phyloP scores from a whole-genome alignment of 805 yeast species.

The Hanseniaspora lindneri region DNA sequence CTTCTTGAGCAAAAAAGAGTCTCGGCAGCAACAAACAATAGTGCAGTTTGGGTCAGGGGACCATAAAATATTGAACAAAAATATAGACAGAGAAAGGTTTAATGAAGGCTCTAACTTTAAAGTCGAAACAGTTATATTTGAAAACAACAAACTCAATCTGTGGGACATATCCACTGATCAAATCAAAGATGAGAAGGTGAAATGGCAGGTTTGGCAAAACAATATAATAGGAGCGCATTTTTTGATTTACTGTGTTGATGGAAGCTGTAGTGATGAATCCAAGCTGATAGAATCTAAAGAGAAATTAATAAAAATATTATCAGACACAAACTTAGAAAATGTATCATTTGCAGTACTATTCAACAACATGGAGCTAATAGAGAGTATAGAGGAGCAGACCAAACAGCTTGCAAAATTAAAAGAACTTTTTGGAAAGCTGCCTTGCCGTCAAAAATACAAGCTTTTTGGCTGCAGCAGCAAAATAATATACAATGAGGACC shows the following conservation, averaged over 20 bases:
- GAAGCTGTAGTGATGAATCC: slow-evolving; percentile 47
- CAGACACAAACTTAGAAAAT: slow-evolving; percentile 71
- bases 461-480: neutral
- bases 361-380: neutral
- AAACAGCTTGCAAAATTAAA: slow-evolving; percentile 1
- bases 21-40: neutral
- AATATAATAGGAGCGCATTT: slow-evolving; percentile 90
- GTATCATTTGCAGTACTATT: slow-evolving; percentile 1
- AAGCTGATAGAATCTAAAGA: slow-evolving; percentile 67
- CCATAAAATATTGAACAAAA: slow-evolving; percentile 4
- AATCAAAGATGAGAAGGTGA: slow-evolving; percentile 64
- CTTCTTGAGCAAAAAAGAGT: slow-evolving; percentile 2
- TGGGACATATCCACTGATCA: slow-evolving; percentile 82
- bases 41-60: neutral
- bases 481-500: neutral
- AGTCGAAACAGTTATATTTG: slow-evolving; percentile 73
- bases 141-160: slow-evolving; percentile 71
- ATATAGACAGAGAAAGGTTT: slow-evolving; percentile 10
- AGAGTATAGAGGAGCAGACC: neutral
- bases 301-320: slow-evolving; percentile 65
- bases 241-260: slow-evolving; percentile 76
- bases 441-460: neutral
- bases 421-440: neutral
- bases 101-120: slow-evolving; percentile 13
- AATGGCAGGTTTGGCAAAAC: slow-evolving; percentile 62